Evolutionary conservation across 2,329 filamentous ascomycete genomes (phyloP).

Genomic region (Cordyceps farinosa): DNA sequence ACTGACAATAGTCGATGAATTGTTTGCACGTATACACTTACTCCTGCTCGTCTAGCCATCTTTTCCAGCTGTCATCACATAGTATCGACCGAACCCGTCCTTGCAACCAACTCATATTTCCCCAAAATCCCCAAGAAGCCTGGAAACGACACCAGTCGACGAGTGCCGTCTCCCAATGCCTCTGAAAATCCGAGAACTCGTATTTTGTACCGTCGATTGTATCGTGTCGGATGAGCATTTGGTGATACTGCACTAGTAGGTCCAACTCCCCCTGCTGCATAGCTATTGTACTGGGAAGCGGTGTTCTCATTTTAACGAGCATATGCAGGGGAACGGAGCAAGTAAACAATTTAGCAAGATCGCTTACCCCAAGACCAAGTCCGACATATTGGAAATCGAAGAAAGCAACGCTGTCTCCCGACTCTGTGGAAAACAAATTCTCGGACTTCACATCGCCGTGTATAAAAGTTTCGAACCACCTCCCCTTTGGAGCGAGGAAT

Average conservation of each 20-base stretch:
- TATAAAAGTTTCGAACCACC: slow-evolving; percentile 52
- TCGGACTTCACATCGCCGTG: slow-evolving; percentile 69
- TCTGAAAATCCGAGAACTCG: slow-evolving; percentile 49
- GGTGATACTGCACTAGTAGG: slow-evolving; percentile 50
- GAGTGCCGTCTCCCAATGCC: slow-evolving; percentile 64
- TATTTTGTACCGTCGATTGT: slow-evolving; percentile 34
- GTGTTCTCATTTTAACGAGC: slow-evolving; percentile 35
- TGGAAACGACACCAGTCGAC: slow-evolving; percentile 65
- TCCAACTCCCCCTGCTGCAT: slow-evolving; percentile 50
- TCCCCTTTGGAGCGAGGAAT: slow-evolving; percentile 45
- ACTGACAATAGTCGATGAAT: neutral
- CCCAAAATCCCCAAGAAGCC: slow-evolving; percentile 60
- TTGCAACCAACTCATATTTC: slow-evolving; percentile 56
- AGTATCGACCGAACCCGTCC: slow-evolving; percentile 50
- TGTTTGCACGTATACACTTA: neutral
- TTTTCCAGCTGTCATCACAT: slow-evolving; percentile 40
- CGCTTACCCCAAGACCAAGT: slow-evolving; percentile 60
- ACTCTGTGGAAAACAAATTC: slow-evolving; percentile 57
- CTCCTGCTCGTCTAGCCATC: slow-evolving; percentile 37
- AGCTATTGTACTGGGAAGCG: slow-evolving; percentile 35
- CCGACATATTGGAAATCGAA: slow-evolving; percentile 70
- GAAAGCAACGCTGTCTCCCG: slow-evolving; percentile 54
- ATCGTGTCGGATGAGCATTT: slow-evolving; percentile 26
- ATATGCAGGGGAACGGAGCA: slow-evolving; percentile 58
- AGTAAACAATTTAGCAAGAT: slow-evolving; percentile 64